A percentile compares a stretch with the other conserved stretches of the same genome.
phyloP scores from a whole-genome alignment of 768 basidiomycete genomes.

The Crepidotus variabilis region DNA sequence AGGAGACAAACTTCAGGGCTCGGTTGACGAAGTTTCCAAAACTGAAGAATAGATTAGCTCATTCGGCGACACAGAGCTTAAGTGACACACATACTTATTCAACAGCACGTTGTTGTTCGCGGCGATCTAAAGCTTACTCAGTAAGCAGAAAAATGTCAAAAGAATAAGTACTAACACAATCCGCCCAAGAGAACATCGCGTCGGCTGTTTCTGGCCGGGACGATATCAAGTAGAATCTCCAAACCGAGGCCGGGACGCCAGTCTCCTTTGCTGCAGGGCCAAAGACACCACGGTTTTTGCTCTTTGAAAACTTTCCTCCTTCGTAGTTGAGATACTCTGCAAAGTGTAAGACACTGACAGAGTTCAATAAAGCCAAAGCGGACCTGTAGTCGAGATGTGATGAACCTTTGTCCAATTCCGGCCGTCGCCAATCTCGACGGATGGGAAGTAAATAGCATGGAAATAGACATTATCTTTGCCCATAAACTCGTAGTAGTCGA shows the following conservation, averaged over 20 bases:
- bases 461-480: conserved; percentile 99
- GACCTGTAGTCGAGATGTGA: conserved; percentile 93
- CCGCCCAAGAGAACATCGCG: conserved; percentile 95
- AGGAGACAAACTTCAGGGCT: conserved; percentile 84
- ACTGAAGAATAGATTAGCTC: conserved; percentile 32
- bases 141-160: neutral
- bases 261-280: conserved; percentile 93
- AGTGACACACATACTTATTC: conserved; percentile 65
- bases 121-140: conserved; percentile 51
- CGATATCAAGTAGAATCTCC: conserved; percentile 94
- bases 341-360: neutral
- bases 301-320: conserved; percentile 98
- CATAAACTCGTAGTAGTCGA: conserved; percentile 97
- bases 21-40: conserved; percentile 99
- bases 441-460: conserved; percentile 94
- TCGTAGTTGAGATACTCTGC: conserved; percentile 97
- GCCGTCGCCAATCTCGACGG: conserved; percentile 84
- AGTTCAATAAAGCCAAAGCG: conserved; percentile 15
- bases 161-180: conserved; percentile 53
- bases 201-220: conserved; percentile 92
- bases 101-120: conserved; percentile 92
- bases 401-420: conserved; percentile 92
- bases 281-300: conserved; percentile 94
- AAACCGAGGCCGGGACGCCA: conserved; percentile 89
- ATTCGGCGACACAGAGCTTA: neutral